These are phyloP conservation scores for Amanita muscaria DNA, from an alignment of 768 basidiomycete genomes.

Conservation along the genomic window DNA sequence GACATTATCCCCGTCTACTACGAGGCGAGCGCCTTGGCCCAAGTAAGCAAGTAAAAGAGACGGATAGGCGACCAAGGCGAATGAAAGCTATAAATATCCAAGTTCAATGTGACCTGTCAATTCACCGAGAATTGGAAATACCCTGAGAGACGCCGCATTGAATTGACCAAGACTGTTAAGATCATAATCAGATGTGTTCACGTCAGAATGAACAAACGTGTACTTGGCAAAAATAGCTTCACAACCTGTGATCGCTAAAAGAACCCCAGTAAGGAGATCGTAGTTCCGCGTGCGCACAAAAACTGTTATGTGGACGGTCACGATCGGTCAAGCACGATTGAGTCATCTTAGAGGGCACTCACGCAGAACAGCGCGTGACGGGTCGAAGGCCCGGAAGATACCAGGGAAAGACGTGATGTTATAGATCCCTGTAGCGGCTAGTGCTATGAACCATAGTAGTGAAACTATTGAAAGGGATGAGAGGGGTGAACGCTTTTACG, in stretches of 20 bases:
- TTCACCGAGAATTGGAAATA: constrained; percentile 19
- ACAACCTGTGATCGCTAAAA: constrained; percentile 62
- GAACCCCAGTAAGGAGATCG: constrained; percentile 51
- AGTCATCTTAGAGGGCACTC: constrained; percentile 21
- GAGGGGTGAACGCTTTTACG: too few species aligned
- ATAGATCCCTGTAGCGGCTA: constrained; percentile 45
- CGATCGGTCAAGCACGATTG: too few species aligned
- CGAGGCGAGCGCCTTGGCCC: constrained; percentile 60
- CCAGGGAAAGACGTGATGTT: constrained; percentile 48
- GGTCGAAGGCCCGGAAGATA: constrained; percentile 60
- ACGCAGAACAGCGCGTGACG: constrained; percentile 57
- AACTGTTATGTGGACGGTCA: too few species aligned
- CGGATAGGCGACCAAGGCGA: constrained; percentile 46
- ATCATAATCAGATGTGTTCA: not conserved
- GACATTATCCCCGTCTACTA: constrained; percentile 39
- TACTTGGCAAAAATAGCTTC: constrained; percentile 65
- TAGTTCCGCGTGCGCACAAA: constrained; percentile 60
- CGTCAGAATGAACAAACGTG: not conserved
- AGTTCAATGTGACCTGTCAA: not conserved
- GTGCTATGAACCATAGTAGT: constrained; percentile 45
- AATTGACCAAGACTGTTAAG: constrained; percentile 53
- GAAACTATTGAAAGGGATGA: constrained; percentile 29
- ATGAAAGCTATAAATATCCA: constrained; percentile 33
- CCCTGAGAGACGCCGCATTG: constrained; percentile 49
- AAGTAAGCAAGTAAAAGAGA: constrained; percentile 57